Percentiles rank a stretch among this genome's conserved stretches.
phyloP scores from a whole-genome alignment of 2,329 filamentous ascomycete species.

The Zalaria sp. region DNA sequence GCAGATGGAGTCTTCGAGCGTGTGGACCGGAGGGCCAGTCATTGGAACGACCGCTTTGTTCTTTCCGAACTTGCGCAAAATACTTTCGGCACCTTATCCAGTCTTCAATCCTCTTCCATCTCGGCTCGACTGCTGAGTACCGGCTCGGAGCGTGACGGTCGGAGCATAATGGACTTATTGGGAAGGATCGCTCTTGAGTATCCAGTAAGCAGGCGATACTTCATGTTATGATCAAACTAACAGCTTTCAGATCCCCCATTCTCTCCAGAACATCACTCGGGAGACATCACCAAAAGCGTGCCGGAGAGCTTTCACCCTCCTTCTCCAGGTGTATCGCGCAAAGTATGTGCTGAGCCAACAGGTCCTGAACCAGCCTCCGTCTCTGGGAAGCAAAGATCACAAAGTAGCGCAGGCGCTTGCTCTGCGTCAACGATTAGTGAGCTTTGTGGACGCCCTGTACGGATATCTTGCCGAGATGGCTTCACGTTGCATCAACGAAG shows the following conservation, averaged over 20 bases:
- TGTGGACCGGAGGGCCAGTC: constrained; percentile 43
- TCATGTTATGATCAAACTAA: constrained; percentile 2
- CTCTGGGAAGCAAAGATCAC: neutral
- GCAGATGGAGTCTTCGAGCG: constrained; percentile 59
- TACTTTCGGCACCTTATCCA: constrained; percentile 42
- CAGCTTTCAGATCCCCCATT: constrained; percentile 34
- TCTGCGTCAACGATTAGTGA: constrained; percentile 56
- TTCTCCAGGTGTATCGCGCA: constrained; percentile 65
- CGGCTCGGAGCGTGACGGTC: neutral
- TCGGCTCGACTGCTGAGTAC: constrained; percentile 27
- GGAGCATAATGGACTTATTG: constrained; percentile 24
- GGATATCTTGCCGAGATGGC: constrained; percentile 65
- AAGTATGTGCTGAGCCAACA: constrained; percentile 40
- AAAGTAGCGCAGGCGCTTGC: neutral
- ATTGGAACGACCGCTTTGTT: constrained; percentile 71
- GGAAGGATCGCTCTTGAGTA: constrained; percentile 53
- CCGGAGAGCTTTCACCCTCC: constrained; percentile 57
- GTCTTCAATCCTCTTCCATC: constrained; percentile 48
- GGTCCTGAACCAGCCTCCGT: constrained; percentile 12
- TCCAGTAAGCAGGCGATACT: constrained; percentile 39
- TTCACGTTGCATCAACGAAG: constrained; percentile 39
- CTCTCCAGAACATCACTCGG: constrained; percentile 57
- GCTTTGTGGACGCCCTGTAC: constrained; percentile 63
- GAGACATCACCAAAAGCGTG: constrained; percentile 51
- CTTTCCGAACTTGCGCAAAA: constrained; percentile 66